These are phyloP conservation scores for Cochliopodium minus DNA, from an alignment of 208 protist species.

Conservation along the genomic window DNA sequence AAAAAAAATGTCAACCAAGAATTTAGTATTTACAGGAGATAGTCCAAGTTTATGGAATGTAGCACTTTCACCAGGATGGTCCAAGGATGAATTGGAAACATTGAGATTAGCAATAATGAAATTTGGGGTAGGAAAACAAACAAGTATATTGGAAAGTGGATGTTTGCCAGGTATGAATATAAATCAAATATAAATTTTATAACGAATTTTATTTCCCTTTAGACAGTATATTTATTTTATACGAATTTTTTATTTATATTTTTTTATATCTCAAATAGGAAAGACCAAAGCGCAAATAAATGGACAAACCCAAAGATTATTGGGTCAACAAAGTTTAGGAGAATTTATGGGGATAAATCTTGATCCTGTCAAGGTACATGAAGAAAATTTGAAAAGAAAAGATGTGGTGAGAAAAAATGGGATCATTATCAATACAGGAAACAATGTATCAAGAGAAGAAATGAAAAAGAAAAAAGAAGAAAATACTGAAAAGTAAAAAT, in stretches of 20 bases:
- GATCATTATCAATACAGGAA: slow-evolving; percentile 22
- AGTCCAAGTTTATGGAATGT: not conserved
- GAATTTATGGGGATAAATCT: not conserved
- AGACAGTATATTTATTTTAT: too few species aligned
- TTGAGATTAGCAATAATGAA: slow-evolving; percentile 21
- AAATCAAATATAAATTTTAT: too few species aligned
- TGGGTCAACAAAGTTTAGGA: slow-evolving; percentile 18
- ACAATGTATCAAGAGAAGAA: not conserved
- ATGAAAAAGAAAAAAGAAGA: not conserved
- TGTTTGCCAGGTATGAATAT: too few species aligned
- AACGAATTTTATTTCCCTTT: too few species aligned
- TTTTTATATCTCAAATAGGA: not conserved
- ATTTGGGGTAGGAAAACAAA: slow-evolving; percentile 22
- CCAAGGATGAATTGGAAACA: slow-evolving; percentile 14
- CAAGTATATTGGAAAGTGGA: slow-evolving; percentile 1
- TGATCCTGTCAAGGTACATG: not conserved
- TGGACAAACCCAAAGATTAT: slow-evolving; percentile 19
- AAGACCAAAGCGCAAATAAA: slow-evolving; percentile 21
- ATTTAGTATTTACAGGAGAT: not conserved
- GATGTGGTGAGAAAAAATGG: slow-evolving; percentile 16
- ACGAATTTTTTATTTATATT: not conserved
- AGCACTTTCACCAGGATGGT: slow-evolving; percentile 15
- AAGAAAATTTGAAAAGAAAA: not conserved
- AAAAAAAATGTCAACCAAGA: too few species aligned
- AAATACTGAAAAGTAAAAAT: not conserved